Conservation (phyloP, 2,329 filamentous ascomycete genomes). For the Epichloe bromicola region DNA sequence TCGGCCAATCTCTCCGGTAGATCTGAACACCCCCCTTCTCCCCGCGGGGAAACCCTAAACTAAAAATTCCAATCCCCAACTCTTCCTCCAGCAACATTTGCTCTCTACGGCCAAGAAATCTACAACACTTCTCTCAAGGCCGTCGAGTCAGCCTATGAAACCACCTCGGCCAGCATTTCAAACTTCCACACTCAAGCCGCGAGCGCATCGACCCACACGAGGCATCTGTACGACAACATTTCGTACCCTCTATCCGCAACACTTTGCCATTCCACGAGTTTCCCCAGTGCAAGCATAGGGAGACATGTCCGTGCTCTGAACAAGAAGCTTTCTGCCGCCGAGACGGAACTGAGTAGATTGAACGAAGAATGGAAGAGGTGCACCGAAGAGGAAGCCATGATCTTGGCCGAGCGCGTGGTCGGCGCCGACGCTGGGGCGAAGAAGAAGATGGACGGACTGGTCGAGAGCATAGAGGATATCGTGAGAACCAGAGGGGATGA, state of each 20-base stretch:
- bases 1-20: conserved; percentile 1
- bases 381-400: conserved; percentile 8
- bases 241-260: conserved; percentile 19
- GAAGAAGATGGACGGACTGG: conserved; percentile 3
- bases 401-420: conserved; percentile 9
- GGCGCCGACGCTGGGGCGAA: background rate
- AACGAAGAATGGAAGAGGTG: conserved; percentile 15
- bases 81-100: conserved; percentile 1
- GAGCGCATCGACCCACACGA: conserved; percentile 7
- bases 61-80: background rate
- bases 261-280: conserved; percentile 14
- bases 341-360: conserved; percentile 13
- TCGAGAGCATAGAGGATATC: conserved; percentile 13
- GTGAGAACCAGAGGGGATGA: conserved; percentile 9
- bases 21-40: too few relatives aligned
- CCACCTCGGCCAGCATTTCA: conserved; percentile 12
- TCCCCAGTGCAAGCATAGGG: conserved; percentile 14
- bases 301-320: conserved; percentile 14
- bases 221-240: conserved; percentile 19
- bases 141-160: conserved; percentile 12
- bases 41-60: background rate
- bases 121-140: conserved; percentile 4
- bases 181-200: conserved; percentile 10
- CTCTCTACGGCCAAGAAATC: conserved; percentile 3
- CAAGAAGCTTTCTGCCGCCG: conserved; percentile 10